Base-by-base conservation (phyloP, 352 stramenopile species). In the Globisporangium nodosum region DNA sequence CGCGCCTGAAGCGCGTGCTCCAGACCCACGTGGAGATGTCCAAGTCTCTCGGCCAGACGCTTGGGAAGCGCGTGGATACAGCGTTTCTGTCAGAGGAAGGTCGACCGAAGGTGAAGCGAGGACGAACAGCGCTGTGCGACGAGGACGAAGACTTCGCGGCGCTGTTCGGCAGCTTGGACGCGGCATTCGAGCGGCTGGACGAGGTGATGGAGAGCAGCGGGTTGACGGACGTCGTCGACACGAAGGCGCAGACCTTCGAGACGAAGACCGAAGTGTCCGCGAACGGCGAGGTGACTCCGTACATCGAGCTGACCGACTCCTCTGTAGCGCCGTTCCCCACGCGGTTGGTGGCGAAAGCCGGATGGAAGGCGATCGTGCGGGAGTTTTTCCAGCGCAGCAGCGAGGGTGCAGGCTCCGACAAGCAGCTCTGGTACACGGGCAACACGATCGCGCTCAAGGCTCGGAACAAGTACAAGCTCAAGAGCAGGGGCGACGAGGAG, bases 361-460 rank as follows among this genome's bases (percentile, higher is more conserved):
- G 35, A 12, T 60, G 58, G 51, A 15, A 37, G 15, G 52, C 52
- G 9, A 7, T 60, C 0, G 35, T 52, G n/a, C 31, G 49, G 4
- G 9, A 54, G 13, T 60, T 49, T 37, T 46, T 60, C 6, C n/a
- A 52, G 9, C 20, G 40, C 9, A 47, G 50, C 35, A 46, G 8
- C 13, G 7, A 3, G 13, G 18, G 13, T 12, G 15, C 16, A 15
- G 13, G 46, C 1, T 16, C 42, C 0, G 49, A 45, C 21, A 48
- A 47, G 3, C 8, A 48, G 3, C 3, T 60, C 27, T 64, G 45
- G 50, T 53, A 55, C 16, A 43, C 43, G 12, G 46, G 49, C 6
- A 55, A 59, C 43, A 59, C 58, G 33, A 43, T 64, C 33, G 51
- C 58, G 0, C 20, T 33, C n/a, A 59, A 59, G 30, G 50, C 18